Evolutionary conservation across 2,329 filamentous ascomycete genomes (phyloP).

Genomic region (Verticillium albo-atrum): DNA sequence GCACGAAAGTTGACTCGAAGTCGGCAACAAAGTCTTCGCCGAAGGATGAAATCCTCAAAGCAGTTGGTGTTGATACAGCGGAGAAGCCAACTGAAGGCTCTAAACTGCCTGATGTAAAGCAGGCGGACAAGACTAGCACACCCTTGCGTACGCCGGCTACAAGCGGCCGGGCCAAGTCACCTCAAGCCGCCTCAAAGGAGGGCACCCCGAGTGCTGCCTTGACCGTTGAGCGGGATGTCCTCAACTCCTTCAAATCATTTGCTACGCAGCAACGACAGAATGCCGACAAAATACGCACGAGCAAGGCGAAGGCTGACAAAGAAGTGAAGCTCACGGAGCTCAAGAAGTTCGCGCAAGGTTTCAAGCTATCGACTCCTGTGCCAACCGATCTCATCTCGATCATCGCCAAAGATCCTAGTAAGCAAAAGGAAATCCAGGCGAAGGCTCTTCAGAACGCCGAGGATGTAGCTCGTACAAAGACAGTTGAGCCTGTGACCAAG

Average conservation of each 20-base stretch:
- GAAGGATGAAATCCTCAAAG: slow-evolving; percentile 5
- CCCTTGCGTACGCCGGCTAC: slow-evolving; percentile 27
- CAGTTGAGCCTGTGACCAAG: slow-evolving; percentile 36
- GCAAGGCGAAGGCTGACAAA: slow-evolving; percentile 69
- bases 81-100: slow-evolving; percentile 3
- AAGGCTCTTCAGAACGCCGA: slow-evolving; percentile 77
- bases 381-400: slow-evolving; percentile 90
- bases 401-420: slow-evolving; percentile 91
- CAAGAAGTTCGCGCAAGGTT: slow-evolving; percentile 89
- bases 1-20: slow-evolving; percentile 2
- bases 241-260: slow-evolving; percentile 61
- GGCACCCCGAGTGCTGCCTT: slow-evolving; percentile 49
- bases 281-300: slow-evolving; percentile 51
- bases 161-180: background rate
- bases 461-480: slow-evolving; percentile 46
- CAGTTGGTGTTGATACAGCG: slow-evolving; percentile 1
- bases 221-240: slow-evolving; percentile 58
- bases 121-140: slow-evolving; percentile 13
- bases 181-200: slow-evolving; percentile 21
- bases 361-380: slow-evolving; percentile 91
- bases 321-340: slow-evolving; percentile 90
- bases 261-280: slow-evolving; percentile 51
- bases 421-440: slow-evolving; percentile 89
- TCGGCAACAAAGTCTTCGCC: slow-evolving; percentile 1
- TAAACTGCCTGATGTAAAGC: background rate